Evolutionary conservation across 2,329 filamentous ascomycete genomes (phyloP).

Genomic region (Colletotrichum ledebouriae): DNA sequence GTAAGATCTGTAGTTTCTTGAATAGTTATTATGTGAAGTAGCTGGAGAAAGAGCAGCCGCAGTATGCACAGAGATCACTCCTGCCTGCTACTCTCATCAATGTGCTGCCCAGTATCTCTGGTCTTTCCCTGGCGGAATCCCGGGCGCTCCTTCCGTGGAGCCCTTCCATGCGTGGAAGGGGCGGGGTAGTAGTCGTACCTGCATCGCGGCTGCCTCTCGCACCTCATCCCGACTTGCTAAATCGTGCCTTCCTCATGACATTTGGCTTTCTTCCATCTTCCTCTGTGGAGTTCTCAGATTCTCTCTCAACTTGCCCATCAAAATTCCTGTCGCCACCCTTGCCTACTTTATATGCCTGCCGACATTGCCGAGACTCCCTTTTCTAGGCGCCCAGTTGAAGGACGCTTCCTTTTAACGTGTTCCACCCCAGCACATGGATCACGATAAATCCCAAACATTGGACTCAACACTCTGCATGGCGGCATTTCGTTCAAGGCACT

Average conservation of each 20-base stretch:
- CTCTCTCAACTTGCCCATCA: not conserved
- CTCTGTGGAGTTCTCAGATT: not conserved
- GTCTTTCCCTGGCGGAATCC: not conserved
- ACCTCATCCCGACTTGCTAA: no score
- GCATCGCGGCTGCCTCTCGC: no score
- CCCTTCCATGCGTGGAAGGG: constrained; percentile 3
- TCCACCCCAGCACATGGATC: constrained; percentile 23
- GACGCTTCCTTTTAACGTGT: constrained; percentile 16
- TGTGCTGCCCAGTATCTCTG: no score
- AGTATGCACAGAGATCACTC: no score
- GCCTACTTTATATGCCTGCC: not conserved
- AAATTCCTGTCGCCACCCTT: not conserved
- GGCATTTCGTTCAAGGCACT: constrained; percentile 2
- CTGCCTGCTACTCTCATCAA: no score
- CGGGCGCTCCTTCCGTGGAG: not conserved
- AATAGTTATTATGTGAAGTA: no score
- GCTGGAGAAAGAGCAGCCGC: no score
- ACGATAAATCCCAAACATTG: constrained; percentile 39
- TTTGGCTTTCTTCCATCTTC: not conserved
- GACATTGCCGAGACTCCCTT: constrained; percentile 11
- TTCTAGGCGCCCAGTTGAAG: not conserved
- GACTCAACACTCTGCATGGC: constrained; percentile 25
- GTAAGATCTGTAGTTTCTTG: no score
- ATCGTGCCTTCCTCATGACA: no score
- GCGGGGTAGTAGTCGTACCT: not conserved